A percentile compares a stretch with the other conserved stretches of the same genome.
These are phyloP conservation scores for Cryptococcus deneoformans DNA, from an alignment of 1,284 basidiomycete species.

Conservation along the genomic window DNA sequence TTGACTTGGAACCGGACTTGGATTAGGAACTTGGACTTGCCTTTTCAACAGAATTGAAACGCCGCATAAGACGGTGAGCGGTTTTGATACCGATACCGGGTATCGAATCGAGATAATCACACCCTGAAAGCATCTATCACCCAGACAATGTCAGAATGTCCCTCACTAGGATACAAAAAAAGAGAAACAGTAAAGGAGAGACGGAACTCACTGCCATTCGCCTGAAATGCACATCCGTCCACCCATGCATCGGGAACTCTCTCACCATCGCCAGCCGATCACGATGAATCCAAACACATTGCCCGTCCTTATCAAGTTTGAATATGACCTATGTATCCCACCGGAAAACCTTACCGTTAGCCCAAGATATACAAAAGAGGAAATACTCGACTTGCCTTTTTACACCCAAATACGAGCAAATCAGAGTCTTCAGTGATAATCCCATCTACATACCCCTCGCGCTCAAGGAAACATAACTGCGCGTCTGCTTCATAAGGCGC, in stretches of 20 bases:
- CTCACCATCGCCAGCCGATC: constrained; percentile 69
- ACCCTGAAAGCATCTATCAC: constrained; percentile 79
- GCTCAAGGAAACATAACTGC: constrained; percentile 91
- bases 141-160: not conserved
- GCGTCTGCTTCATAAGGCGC: constrained; percentile 99
- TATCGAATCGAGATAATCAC: constrained; percentile 97
- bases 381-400: constrained; percentile 58
- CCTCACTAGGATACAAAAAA: not conserved
- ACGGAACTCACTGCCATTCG: constrained; percentile 66
- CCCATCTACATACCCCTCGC: constrained; percentile 76
- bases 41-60: constrained; percentile 82
- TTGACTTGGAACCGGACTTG: not conserved
- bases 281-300: constrained; percentile 76
- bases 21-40: constrained; percentile 46
- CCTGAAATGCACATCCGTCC: constrained; percentile 87
- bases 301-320: constrained; percentile 77
- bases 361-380: too few relatives aligned
- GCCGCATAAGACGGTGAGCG: constrained; percentile 77
- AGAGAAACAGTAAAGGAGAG: not conserved
- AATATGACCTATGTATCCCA: constrained; percentile 54
- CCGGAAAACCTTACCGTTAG: too few relatives aligned
- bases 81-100: constrained; percentile 95
- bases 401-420: constrained; percentile 93
- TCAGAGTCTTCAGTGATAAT: constrained; percentile 99
- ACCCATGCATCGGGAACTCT: constrained; percentile 76